These are phyloP conservation scores for Warburgia ugandensis DNA, from an alignment of 164 flowering plant genomes.

Conservation along the genomic window DNA sequence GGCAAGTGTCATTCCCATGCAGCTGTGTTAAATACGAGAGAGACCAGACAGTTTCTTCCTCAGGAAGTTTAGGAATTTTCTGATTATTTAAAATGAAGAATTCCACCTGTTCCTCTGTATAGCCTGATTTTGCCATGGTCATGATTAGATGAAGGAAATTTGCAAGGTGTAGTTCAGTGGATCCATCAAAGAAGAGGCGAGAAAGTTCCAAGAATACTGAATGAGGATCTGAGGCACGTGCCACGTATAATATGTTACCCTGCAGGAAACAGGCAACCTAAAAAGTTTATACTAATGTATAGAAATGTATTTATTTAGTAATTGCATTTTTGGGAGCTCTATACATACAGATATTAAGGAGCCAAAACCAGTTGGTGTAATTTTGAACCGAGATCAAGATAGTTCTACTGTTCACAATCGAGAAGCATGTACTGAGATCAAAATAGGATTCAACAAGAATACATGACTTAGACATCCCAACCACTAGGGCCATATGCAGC, in stretches of 20 bases:
- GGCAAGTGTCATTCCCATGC: conserved; percentile 11
- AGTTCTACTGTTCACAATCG: no score
- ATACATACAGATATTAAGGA: neutral
- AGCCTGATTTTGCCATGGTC: conserved; percentile 82
- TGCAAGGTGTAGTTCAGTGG: conserved; percentile 64
- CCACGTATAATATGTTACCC: conserved; percentile 59
- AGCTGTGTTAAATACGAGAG: conserved; percentile 24
- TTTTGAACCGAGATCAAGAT: no score
- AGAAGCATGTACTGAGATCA: neutral
- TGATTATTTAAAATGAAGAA: conserved; percentile 69
- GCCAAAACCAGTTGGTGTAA: neutral
- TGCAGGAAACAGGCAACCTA: conserved; percentile 20
- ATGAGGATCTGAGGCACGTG: conserved; percentile 52
- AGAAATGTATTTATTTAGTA: neutral
- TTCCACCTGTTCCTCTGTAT: conserved; percentile 63
- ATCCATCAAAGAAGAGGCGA: conserved; percentile 51
- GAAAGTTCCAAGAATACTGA: conserved; percentile 81
- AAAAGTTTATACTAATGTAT: neutral
- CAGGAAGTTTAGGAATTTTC: conserved; percentile 63
- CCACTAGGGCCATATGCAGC: no score
- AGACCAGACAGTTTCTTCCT: conserved; percentile 63
- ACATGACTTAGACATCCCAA: no score
- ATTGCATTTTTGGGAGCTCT: neutral
- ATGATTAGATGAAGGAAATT: conserved; percentile 93
- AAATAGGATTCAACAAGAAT: no score